Evolutionary conservation across 352 stramenopile genomes (phyloP).

Genomic region (Globisporangium okanoganense): DNA sequence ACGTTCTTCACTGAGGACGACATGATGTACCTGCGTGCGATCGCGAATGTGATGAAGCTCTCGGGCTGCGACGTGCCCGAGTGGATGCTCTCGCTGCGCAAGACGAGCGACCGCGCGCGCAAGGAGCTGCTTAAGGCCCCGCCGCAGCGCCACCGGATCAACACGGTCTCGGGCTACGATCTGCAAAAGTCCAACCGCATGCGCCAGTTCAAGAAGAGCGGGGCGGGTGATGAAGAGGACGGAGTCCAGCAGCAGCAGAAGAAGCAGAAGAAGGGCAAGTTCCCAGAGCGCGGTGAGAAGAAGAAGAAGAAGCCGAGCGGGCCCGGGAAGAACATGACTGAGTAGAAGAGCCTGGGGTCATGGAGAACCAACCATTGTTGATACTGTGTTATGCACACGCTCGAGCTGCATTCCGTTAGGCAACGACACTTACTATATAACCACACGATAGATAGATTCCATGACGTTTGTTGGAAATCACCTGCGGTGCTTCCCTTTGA

Average conservation of each 20-base stretch:
- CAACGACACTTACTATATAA: neutral
- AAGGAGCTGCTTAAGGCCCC: slow-evolving; percentile 84
- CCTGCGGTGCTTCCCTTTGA: no score
- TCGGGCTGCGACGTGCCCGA: slow-evolving; percentile 96
- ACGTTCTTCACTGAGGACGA: slow-evolving; percentile 98
- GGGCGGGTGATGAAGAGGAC: neutral
- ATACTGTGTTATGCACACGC: neutral
- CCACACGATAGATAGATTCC: neutral
- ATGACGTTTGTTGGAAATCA: neutral
- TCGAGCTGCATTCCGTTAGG: neutral
- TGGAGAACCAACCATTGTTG: neutral
- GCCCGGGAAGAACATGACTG: neutral
- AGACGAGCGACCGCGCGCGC: slow-evolving; percentile 55
- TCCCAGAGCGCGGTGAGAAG: slow-evolving; percentile 1
- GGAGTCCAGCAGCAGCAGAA: neutral
- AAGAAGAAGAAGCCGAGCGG: slow-evolving; percentile 4
- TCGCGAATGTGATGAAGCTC: slow-evolving; percentile 99
- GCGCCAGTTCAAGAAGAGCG: slow-evolving; percentile 41
- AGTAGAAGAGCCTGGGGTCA: neutral
- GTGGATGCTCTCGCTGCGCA: slow-evolving; percentile 98
- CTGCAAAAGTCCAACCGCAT: slow-evolving; percentile 78
- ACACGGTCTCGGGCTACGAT: slow-evolving; percentile 84
- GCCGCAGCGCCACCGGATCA: slow-evolving; percentile 68
- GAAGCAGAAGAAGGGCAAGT: slow-evolving; percentile 15
- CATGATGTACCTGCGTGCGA: slow-evolving; percentile 93